phyloP scores from a whole-genome alignment of 2,329 filamentous ascomycete genomes.

The Diaporthe sp. region DNA sequence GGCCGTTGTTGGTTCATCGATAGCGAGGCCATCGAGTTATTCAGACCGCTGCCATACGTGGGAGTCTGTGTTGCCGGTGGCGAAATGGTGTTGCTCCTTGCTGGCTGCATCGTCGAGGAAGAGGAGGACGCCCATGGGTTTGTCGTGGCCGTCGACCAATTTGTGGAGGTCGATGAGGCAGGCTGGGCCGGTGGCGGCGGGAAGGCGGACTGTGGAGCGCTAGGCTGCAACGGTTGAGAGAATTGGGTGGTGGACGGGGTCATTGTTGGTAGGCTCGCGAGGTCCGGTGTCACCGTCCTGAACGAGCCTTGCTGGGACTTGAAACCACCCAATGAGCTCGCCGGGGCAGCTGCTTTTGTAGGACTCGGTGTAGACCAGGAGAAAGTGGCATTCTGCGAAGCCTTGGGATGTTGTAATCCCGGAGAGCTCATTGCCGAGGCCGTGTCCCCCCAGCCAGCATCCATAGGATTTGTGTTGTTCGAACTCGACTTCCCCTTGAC shows the following conservation, averaged over 20 bases:
- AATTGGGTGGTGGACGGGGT: conserved; percentile 72
- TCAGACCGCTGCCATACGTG: conserved; percentile 52
- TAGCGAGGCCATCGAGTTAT: conserved; percentile 61
- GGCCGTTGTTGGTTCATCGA: conserved; percentile 57
- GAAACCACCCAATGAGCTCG: conserved; percentile 49
- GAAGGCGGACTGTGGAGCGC: conserved; percentile 43
- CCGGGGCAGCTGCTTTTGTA: conserved; percentile 48
- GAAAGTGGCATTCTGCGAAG: conserved; percentile 60
- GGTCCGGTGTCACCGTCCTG: conserved; percentile 71
- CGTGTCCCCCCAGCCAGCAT: conserved; percentile 64
- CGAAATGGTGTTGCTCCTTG: conserved; percentile 38
- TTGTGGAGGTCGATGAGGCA: conserved; percentile 55
- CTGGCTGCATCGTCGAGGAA: conserved; percentile 48
- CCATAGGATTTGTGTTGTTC: conserved; percentile 54
- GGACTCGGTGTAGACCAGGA: conserved; percentile 74
- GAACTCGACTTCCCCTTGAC: conserved; percentile 78
- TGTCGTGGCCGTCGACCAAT: conserved; percentile 62
- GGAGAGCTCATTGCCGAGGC: conserved; percentile 51
- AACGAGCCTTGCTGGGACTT: conserved; percentile 58
- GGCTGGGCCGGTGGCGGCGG: conserved; percentile 45
- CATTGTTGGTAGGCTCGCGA: conserved; percentile 66
- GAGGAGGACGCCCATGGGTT: conserved; percentile 63
- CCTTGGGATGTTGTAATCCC: conserved; percentile 48
- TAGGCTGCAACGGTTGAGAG: conserved; percentile 69
- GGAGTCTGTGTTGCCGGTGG: conserved; percentile 50